phyloP scores from a whole-genome alignment of 129 eudicot species.

The Rutidosis leptorrhynchoides region DNA sequence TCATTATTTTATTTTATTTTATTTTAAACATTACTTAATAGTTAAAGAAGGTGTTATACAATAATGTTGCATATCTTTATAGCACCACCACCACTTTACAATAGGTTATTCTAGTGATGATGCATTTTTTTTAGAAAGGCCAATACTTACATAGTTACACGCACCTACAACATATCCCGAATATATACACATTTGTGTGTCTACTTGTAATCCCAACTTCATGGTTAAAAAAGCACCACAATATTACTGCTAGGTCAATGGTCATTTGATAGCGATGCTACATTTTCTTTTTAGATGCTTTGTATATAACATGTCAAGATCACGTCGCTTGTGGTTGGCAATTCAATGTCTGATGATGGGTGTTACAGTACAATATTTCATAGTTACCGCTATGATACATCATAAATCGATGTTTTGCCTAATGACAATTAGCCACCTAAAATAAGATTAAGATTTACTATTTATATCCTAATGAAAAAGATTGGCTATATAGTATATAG shows the following conservation, averaged over 20 bases:
- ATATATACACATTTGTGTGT: no score
- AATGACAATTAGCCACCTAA: neutral
- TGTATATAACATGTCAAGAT: neutral
- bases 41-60: constrained; percentile 29
- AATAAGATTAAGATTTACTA: neutral
- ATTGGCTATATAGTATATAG: constrained; percentile 12
- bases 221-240: no score
- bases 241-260: no score
- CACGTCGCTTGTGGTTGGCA: neutral
- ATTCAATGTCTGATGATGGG: neutral
- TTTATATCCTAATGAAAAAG: constrained; percentile 2
- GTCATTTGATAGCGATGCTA: no score
- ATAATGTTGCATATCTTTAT: constrained; percentile 23
- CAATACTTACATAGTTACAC: no score
- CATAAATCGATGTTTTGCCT: neutral
- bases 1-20: no score
- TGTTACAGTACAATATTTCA: neutral
- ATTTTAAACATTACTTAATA: neutral
- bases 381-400: neutral
- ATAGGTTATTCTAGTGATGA: constrained; percentile 5
- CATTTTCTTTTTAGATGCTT: neutral
- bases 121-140: no score
- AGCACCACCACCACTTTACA: constrained; percentile 20
- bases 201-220: no score
- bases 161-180: no score